A percentile compares a stretch with the other conserved stretches of the same genome.
Evolutionary conservation across 2,329 filamentous ascomycete genomes (phyloP).

Genomic region (Madurella fahalii): DNA sequence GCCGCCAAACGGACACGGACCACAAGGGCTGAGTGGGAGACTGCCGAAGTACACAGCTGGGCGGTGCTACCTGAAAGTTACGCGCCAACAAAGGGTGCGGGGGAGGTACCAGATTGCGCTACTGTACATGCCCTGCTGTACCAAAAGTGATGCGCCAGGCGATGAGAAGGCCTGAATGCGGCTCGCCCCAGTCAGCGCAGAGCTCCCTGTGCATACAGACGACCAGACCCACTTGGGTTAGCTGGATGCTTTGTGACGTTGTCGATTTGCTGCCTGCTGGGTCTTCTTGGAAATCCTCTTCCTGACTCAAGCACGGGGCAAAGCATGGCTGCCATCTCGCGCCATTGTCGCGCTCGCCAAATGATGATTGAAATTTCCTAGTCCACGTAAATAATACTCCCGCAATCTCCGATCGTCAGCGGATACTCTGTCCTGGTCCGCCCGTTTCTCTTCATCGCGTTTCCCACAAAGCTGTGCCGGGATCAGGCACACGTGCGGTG

Average conservation of each 20-base stretch:
- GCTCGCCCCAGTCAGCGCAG: conserved; percentile 8
- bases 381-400: too few species aligned
- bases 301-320: too few species aligned
- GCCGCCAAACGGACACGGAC: conserved; percentile 25
- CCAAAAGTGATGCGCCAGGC: conserved; percentile 3
- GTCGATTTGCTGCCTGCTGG: conserved; percentile 30
- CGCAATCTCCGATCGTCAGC: too few species aligned
- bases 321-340: too few species aligned
- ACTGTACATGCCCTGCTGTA: conserved; percentile 5
- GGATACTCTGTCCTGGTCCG: too few species aligned
- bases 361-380: too few species aligned
- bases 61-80: not conserved
- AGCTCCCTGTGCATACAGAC: not conserved
- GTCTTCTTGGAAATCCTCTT: not conserved
- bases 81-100: not conserved
- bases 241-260: conserved; percentile 28
- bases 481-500: not conserved
- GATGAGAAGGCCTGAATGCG: conserved; percentile 3
- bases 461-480: not conserved
- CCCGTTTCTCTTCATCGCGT: not conserved
- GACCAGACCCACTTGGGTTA: conserved; percentile 16
- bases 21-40: conserved; percentile 15
- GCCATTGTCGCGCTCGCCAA: too few species aligned
- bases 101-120: conserved; percentile 3
- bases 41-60: conserved; percentile 11